phyloP scores from a whole-genome alignment of 148 eudicot genomes.

The Heliosperma pusillum region DNA sequence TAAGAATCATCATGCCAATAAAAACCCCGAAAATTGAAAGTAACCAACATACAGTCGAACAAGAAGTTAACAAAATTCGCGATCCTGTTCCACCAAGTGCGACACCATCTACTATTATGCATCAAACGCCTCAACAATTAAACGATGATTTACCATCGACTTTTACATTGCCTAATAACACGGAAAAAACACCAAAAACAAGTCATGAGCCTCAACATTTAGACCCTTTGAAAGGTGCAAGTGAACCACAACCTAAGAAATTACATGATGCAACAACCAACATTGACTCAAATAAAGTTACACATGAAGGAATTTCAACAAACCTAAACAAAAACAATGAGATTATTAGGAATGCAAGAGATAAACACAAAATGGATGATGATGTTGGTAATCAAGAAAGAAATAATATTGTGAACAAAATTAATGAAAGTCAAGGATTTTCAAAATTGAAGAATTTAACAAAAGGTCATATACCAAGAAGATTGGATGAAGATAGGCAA shows the following conservation, averaged over 20 bases:
- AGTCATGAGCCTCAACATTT: not conserved
- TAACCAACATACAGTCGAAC: not conserved
- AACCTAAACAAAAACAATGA: not conserved
- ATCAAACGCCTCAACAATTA: slow-evolving; percentile 4
- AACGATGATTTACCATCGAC: not conserved
- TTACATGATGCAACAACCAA: not conserved
- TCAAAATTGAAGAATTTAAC: not conserved
- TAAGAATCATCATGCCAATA: slow-evolving; percentile 47
- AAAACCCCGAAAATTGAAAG: slow-evolving; percentile 3
- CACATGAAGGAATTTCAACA: not conserved
- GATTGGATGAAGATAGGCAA: slow-evolving; percentile 42
- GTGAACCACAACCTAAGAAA: not conserved
- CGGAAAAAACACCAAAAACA: not conserved
- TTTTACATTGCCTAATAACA: not conserved
- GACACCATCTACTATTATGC: not conserved
- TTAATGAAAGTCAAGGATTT: not conserved
- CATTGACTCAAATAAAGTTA: not conserved
- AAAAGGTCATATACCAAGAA: slow-evolving; percentile 13
- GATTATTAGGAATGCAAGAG: not conserved
- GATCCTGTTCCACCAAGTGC: not conserved
- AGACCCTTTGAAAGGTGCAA: not conserved
- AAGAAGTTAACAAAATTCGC: not conserved
- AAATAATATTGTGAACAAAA: not conserved
- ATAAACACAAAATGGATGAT: not conserved
- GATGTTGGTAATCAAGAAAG: slow-evolving; percentile 1